Evolutionary conservation across 2,329 filamentous ascomycete species (phyloP).

Genomic region (Colletotrichum sp.): DNA sequence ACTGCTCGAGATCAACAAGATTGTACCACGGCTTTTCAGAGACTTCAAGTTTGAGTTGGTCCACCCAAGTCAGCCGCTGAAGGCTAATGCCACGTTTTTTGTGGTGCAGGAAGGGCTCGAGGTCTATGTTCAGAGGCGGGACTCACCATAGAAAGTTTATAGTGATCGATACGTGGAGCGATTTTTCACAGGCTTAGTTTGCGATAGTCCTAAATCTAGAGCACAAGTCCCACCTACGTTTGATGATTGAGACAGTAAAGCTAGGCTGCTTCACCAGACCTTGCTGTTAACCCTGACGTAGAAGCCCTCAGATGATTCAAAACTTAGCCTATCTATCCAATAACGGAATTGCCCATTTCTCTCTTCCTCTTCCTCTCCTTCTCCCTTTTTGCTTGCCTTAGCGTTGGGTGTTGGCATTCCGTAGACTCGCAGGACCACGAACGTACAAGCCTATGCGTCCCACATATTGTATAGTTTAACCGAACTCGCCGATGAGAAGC

Average conservation of each 20-base stretch:
- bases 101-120: slow-evolving; percentile 63
- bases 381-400: neutral
- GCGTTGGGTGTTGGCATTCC: neutral
- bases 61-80: slow-evolving; percentile 53
- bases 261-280: neutral
- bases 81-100: slow-evolving; percentile 63
- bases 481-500: rapidly evolving
- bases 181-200: neutral
- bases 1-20: slow-evolving; percentile 64
- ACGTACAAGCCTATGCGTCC: too few relatives aligned
- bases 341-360: too few relatives aligned
- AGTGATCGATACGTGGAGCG: neutral
- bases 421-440: neutral
- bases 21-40: slow-evolving; percentile 58
- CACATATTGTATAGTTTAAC: neutral
- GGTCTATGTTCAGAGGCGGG: slow-evolving; percentile 47
- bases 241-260: neutral
- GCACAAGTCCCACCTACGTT: neutral
- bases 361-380: neutral
- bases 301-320: neutral
- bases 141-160: neutral
- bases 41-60: slow-evolving; percentile 59
- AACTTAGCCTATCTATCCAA: neutral
- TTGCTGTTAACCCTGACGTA: neutral
- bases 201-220: neutral